Evolutionary conservation across 164 flowering plant species (phyloP), one percentile per base, ranked within the genome.

Genomic region (Dillenia turbinata): DNA sequence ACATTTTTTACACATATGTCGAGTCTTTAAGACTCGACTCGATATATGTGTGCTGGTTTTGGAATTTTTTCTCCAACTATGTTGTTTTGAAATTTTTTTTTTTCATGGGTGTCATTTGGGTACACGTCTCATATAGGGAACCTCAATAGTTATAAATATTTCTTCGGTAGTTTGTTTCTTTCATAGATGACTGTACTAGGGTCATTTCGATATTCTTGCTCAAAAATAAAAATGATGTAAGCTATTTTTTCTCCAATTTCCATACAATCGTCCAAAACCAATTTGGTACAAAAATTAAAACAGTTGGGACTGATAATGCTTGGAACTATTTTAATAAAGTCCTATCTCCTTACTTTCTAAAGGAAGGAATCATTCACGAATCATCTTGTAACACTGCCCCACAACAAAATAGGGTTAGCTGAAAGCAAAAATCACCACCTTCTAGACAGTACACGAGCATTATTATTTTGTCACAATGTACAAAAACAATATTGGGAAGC

Each of bases 381-480:
- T 55, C 48, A 9, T 45, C 48, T 7, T 64, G 56, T 64, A 48
- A 22, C 8, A 10, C 33, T 47, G 56, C 61, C 3, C 54, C 61
- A 4, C 48, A 40, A 49, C 55, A 64, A 56, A 64, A 64, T 49
- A 26, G 61, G 17, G 40, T 56, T 56, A 1, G 54, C 15, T 9
- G 61, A 64, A 43, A 15, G 67, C 9, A 66, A 66, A 46, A 52
- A 66, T 59, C 47, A 44, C 9, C 57, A 66, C 26, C 57, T 59
- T 14, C 55, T 66, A 4, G 67, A 22, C 11, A n/a, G 14, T 10
- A 50, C 57, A 6, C 1, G 69, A 45, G 56, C 57, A 1, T 44
- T 66, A 1, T 12, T 49, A 2, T 66, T 66, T 50, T 51, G 59
- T 13, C 0, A 40, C 1, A 49, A 65, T 26, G 26, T 57, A 10